These are phyloP conservation scores for Metschnikowia koreensis DNA, from an alignment of 805 yeast genomes.

Conservation along the genomic window DNA sequence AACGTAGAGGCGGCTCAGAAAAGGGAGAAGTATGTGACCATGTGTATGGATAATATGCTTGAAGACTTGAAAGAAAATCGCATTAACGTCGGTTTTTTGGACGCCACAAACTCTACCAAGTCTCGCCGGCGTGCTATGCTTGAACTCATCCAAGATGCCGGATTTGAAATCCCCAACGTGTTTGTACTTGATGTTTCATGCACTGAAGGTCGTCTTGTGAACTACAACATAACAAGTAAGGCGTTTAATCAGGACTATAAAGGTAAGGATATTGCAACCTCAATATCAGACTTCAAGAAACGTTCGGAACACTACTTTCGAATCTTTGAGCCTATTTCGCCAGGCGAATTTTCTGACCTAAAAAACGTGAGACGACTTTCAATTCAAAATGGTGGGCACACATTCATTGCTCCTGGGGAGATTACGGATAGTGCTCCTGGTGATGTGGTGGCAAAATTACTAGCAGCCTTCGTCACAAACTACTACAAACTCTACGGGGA, in stretches of 20 bases:
- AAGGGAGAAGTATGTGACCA: slow-evolving; percentile 37
- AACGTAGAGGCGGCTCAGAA: slow-evolving; percentile 29
- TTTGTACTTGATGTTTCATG: slow-evolving; percentile 61
- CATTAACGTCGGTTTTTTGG: slow-evolving; percentile 39
- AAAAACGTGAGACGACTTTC: slow-evolving; percentile 11
- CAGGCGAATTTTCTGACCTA: slow-evolving; percentile 11
- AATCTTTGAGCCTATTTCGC: slow-evolving; percentile 20
- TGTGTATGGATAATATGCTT: slow-evolving; percentile 32
- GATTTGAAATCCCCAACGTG: slow-evolving; percentile 34
- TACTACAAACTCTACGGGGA: slow-evolving; percentile 19
- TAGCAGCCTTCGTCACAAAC: slow-evolving; percentile 13
- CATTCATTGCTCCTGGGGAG: slow-evolving; percentile 1
- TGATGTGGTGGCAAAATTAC: slow-evolving; percentile 12
- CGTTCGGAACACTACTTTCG: slow-evolving; percentile 52
- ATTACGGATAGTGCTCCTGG: slow-evolving; percentile 1
- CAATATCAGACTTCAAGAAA: slow-evolving; percentile 58
- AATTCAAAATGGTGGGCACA: slow-evolving; percentile 15
- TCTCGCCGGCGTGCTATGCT: slow-evolving; percentile 34
- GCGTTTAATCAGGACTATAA: slow-evolving; percentile 61
- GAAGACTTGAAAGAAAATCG: slow-evolving; percentile 26
- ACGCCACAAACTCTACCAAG: slow-evolving; percentile 43
- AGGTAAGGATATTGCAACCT: slow-evolving; percentile 48
- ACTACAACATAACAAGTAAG: slow-evolving; percentile 63
- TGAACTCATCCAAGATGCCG: slow-evolving; percentile 20
- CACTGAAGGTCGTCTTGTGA: slow-evolving; percentile 47